Evolutionary conservation across 2,329 filamentous ascomycete genomes (phyloP), one percentile per base, ranked within the genome.

Genomic region (Sclerotinia glacialis): DNA sequence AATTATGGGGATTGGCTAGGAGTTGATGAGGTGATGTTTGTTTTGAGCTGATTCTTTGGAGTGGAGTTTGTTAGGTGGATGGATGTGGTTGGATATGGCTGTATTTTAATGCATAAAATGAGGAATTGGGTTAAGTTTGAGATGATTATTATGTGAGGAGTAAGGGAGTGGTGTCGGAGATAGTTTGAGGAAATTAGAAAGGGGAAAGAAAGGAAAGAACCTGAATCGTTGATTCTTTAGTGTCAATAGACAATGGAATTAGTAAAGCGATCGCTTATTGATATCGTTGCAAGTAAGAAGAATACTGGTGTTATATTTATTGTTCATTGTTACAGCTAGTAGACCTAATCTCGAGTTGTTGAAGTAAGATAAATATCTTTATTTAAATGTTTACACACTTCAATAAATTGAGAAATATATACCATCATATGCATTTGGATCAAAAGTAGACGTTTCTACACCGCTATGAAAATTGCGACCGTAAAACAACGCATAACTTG

Each of bases 1-100:
- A 60, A 60, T 37, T 60, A 49, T 60, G 58, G 58, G 44, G 58
- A 46, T 28, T 47, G 42, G 34, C 4, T 34, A 7, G 28, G 56
- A 54, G 52, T 5, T 54, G 52, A 54, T 49, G 46, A 23, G 31
- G n/a, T 56, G 52, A 54, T 54, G 52, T 54, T 54, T 18, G 18
- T 53, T 53, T 53, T 5, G 11, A 5, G 50, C 2, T 4, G 31
- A 37, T 37, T 37, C n/a, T n/a, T 31, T 16, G 16, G 16, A 14
- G 49, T 52, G 8, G 26, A 5, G 6, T 53, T 21, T 50, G 23
- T 5, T 18, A 5, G 3, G 0, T 37, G 11, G 34, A 37, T 37
- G 37, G 12, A 14, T 14, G 12, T 40, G 37, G 11, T 40, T 40
- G 37, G 12, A 1, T 23, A 7, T 23, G 21, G 31, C 11, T n/a